Evolutionary conservation across 352 stramenopile genomes (phyloP).

Genomic region (Blastocystis hominis): DNA sequence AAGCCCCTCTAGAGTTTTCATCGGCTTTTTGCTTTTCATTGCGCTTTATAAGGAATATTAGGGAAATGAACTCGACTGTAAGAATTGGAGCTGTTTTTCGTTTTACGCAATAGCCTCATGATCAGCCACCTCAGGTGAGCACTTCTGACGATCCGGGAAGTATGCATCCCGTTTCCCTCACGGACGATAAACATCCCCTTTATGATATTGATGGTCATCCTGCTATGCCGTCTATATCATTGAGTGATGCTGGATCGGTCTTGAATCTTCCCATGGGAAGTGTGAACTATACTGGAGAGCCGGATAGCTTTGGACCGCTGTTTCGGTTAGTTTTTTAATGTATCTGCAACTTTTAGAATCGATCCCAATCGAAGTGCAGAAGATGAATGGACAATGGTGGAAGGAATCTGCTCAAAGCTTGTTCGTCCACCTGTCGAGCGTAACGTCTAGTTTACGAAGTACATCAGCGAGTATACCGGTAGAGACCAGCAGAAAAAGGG

Average conservation of each 20-base stretch:
- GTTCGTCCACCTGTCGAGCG: neutral
- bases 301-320: neutral
- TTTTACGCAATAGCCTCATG: neutral
- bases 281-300: neutral
- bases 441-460: neutral
- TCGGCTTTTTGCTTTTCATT: neutral
- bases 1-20: too few species aligned
- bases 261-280: neutral
- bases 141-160: neutral
- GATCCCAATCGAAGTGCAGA: neutral
- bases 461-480: neutral
- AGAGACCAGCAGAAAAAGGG: constrained; percentile 49
- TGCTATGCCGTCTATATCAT: neutral
- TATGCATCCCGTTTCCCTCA: neutral
- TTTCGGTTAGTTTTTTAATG: neutral
- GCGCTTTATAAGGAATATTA: neutral
- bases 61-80: neutral
- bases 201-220: neutral
- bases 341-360: neutral
- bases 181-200: neutral
- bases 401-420: neutral
- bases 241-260: neutral
- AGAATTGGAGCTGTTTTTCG: neutral
- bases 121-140: neutral
- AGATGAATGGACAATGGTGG: constrained; percentile 28